Conservation (phyloP, 1,284 basidiomycete species). For the Mycosarcoma maydis region DNA sequence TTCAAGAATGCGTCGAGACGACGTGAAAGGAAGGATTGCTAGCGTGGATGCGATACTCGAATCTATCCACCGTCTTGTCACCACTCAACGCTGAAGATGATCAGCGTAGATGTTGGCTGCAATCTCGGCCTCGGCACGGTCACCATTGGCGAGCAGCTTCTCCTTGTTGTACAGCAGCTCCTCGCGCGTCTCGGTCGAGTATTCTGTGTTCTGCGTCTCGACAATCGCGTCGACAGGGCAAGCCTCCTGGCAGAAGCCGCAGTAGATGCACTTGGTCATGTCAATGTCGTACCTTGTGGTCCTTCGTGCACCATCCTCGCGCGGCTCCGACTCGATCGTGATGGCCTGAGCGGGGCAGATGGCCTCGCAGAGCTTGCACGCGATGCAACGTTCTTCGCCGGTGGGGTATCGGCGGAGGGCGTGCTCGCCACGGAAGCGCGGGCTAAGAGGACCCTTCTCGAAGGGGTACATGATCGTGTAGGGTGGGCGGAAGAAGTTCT, state of each 20-base stretch:
- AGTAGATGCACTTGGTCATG: constrained; percentile 73
- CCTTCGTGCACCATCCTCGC: constrained; percentile 91
- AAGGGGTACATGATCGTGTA: constrained; percentile 86
- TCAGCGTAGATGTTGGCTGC: constrained; percentile 65
- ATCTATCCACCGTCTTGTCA: neutral
- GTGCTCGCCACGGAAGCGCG: constrained; percentile 98
- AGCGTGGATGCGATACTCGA: neutral
- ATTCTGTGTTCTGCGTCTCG: constrained; percentile 76
- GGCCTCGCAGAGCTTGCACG: constrained; percentile 98
- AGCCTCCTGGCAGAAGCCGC: constrained; percentile 76
- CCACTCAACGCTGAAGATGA: constrained; percentile 59
- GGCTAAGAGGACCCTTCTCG: constrained; percentile 96
- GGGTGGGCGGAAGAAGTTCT: constrained; percentile 95
- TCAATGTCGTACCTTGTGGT: constrained; percentile 99
- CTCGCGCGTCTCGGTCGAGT: constrained; percentile 95
- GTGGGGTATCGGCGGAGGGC: constrained; percentile 97
- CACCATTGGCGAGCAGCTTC: constrained; percentile 90
- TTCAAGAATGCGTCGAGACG: neutral
- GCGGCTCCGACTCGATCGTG: constrained; percentile 97
- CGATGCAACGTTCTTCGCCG: constrained; percentile 97
- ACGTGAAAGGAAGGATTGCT: neutral
- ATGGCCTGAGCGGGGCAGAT: constrained; percentile 99
- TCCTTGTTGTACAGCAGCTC: constrained; percentile 98
- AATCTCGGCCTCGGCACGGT: constrained; percentile 89
- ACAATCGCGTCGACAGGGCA: constrained; percentile 99